Evolutionary conservation across 2,329 filamentous ascomycete species (phyloP).

Genomic region (Ophiosphaerella narmari): DNA sequence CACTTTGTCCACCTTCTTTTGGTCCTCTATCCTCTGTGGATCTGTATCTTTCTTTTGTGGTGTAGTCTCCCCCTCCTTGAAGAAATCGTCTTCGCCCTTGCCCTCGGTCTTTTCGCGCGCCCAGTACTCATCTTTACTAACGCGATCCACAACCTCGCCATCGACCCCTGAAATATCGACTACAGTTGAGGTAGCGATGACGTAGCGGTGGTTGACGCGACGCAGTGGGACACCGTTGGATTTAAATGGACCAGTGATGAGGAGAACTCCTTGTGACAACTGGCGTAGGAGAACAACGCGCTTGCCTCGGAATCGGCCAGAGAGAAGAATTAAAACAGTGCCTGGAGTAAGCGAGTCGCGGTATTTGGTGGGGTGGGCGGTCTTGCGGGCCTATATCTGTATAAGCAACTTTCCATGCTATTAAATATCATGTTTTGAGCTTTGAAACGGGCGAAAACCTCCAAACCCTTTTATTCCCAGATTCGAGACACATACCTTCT

Average conservation of each 20-base stretch:
- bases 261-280: constrained; percentile 93
- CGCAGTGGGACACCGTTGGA: constrained; percentile 98
- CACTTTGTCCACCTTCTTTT: constrained; percentile 97
- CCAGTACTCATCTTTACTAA: constrained; percentile 86
- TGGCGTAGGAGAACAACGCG: constrained; percentile 97
- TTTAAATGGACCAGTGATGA: constrained; percentile 99
- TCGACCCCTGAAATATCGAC: constrained; percentile 85
- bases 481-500: constrained; percentile 76
- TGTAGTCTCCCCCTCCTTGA: constrained; percentile 91
- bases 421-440: not conserved
- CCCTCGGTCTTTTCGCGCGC: constrained; percentile 90
- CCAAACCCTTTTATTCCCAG: not conserved
- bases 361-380: constrained; percentile 83
- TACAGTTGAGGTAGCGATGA: constrained; percentile 85
- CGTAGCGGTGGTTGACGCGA: constrained; percentile 88
- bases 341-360: constrained; percentile 90
- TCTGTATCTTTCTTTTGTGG: constrained; percentile 89
- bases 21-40: constrained; percentile 89
- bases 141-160: constrained; percentile 71
- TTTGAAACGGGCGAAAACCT: not conserved
- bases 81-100: constrained; percentile 96
- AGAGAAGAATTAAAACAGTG: constrained; percentile 96
- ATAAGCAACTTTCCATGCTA: constrained; percentile 4
- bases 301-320: constrained; percentile 99
- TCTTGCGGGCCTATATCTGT: constrained; percentile 80